phyloP scores from a whole-genome alignment of 2,329 filamentous ascomycete species.

The Torrubiellomyces zombiae region DNA sequence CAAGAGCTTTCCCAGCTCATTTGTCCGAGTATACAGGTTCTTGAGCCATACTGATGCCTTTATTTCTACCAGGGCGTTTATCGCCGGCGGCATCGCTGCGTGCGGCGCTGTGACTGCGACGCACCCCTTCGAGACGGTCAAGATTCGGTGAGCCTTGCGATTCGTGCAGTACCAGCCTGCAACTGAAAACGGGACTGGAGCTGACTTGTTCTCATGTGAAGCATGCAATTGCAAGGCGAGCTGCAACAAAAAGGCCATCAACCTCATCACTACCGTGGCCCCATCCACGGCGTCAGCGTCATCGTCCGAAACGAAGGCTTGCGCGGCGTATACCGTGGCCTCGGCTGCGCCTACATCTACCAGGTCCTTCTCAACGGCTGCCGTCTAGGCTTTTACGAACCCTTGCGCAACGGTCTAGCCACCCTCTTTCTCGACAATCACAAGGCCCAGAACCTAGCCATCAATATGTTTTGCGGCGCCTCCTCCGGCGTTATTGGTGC shows the following conservation, averaged over 20 bases:
- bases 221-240: slow-evolving; percentile 92
- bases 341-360: slow-evolving; percentile 89
- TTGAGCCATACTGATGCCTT: too few relatives aligned
- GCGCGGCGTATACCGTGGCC: slow-evolving; percentile 69
- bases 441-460: slow-evolving; percentile 63
- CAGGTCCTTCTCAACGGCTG: slow-evolving; percentile 94
- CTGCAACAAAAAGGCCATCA: slow-evolving; percentile 75
- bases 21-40: too few relatives aligned
- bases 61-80: slow-evolving; percentile 86
- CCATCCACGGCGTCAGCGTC: slow-evolving; percentile 77
- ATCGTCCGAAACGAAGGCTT: slow-evolving; percentile 85
- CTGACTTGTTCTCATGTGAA: slow-evolving; percentile 19
- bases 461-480: slow-evolving; percentile 91
- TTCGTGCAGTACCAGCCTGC: too few relatives aligned
- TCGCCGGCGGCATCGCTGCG: slow-evolving; percentile 89
- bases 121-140: slow-evolving; percentile 96
- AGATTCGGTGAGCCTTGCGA: slow-evolving; percentile 70
- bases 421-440: slow-evolving; percentile 53
- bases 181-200: neutral
- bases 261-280: slow-evolving; percentile 76
- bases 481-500: slow-evolving; percentile 80
- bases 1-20: too few relatives aligned
- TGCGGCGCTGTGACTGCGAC: slow-evolving; percentile 96
- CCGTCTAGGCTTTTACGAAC: slow-evolving; percentile 93
- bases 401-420: slow-evolving; percentile 60